Evolutionary conservation across 2,329 filamentous ascomycete species (phyloP).

Genomic region (Cladophialophora exuberans): DNA sequence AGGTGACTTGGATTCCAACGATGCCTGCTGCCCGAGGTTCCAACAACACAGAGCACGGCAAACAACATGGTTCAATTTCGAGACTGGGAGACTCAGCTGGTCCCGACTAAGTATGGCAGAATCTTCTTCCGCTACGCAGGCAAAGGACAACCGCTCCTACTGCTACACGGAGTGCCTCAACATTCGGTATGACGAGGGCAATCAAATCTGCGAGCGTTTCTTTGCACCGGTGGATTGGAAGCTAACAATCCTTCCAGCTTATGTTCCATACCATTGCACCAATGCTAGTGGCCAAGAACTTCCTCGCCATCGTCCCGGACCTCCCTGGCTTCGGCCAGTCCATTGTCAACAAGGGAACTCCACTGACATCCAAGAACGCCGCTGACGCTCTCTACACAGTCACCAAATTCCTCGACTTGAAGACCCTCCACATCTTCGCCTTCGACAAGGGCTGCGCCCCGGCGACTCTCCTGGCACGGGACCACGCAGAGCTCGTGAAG

Average conservation of each 20-base stretch:
- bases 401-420: background rate
- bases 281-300: background rate
- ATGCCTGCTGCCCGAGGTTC: background rate
- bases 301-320: background rate
- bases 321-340: background rate
- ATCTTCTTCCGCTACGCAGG: background rate
- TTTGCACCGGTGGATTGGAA: too few species aligned
- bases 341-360: background rate
- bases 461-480: background rate
- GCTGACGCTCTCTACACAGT: constrained; percentile 1
- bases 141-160: constrained; percentile 1
- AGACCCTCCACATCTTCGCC: background rate
- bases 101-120: background rate
- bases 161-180: background rate
- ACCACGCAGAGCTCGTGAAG: background rate
- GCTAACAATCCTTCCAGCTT: background rate
- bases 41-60: background rate
- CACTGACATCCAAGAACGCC: background rate
- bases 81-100: background rate
- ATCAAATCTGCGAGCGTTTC: too few species aligned
- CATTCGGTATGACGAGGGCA: background rate
- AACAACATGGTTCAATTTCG: background rate
- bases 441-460: background rate
- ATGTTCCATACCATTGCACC: background rate
- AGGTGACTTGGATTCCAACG: too few species aligned